Evolutionary conservation across 2,329 filamentous ascomycete species (phyloP).

Genomic region (Colletotrichum sp.): DNA sequence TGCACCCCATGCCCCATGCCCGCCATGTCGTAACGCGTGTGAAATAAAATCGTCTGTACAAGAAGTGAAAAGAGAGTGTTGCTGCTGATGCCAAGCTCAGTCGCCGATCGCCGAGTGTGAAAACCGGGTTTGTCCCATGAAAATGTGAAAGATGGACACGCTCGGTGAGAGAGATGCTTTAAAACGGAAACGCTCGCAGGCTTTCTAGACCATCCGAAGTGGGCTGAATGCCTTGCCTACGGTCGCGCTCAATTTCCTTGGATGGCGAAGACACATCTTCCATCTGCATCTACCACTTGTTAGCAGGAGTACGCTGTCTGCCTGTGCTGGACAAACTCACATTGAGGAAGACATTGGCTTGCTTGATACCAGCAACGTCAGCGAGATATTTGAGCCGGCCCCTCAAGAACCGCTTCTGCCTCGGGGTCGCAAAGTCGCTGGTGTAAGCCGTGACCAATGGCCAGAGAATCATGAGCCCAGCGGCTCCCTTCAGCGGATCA

Average conservation of each 20-base stretch:
- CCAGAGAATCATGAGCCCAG: slow-evolving; percentile 23
- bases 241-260: slow-evolving; percentile 18
- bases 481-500: slow-evolving; percentile 23
- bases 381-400: slow-evolving; percentile 22
- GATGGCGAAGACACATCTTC: slow-evolving; percentile 12
- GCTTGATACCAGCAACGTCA: slow-evolving; percentile 24
- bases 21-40: neutral
- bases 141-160: neutral
- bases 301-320: neutral
- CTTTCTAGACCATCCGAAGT: neutral
- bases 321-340: neutral
- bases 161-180: neutral
- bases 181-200: neutral
- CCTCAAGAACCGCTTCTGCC: slow-evolving; percentile 22
- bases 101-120: neutral
- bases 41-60: neutral
- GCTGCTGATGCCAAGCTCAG: neutral
- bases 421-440: slow-evolving; percentile 23
- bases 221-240: neutral
- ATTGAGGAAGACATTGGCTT: slow-evolving; percentile 23
- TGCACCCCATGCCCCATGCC: neutral
- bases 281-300: neutral
- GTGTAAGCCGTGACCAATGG: slow-evolving; percentile 22
- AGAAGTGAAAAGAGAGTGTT: neutral
- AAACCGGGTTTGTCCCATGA: neutral